Evolutionary conservation across 2,329 filamentous ascomycete species (phyloP), one percentile per base, ranked within the genome.

Genomic region (Phaeoacremonium minimum): DNA sequence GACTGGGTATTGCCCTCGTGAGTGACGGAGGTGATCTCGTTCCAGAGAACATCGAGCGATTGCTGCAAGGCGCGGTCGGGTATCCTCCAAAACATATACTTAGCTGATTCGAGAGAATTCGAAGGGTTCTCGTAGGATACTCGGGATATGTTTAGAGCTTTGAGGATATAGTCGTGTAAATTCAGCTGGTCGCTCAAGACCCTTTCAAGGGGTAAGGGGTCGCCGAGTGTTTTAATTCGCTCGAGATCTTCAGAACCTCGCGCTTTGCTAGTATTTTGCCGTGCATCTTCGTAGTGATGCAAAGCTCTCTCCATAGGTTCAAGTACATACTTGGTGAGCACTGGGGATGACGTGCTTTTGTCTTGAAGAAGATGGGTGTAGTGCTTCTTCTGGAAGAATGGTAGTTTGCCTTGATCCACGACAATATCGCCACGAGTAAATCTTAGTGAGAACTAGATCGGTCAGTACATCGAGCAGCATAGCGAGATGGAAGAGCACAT

Each of bases 391-490:
- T 96, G 87, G 33, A 97, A 74, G 57, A 82, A 87, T 49, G 78
- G 75, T 13, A 97, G 73, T 55, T 97, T 98, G 33, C 81, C 78
- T 34, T 83, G 75, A 15, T 85, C 80, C 14, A 96, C 87, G 12
- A 85, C 83, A 6, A 90, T 87, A 56, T 96, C 90, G 8, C 91
- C 91, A 49, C 85, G 87, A 4, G 89, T 97, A 62, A 96, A 94
- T 53, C 88, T 89, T 46, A 95, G 72, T 31, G 82, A 80, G 55
- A 96, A 91, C 76, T 87, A 41, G 13, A 5, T 16, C 12, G 17
- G 34, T 66, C 36, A 62, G 53, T 31, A 41, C 17, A 9, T 12
- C 18, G 33, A 17, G 9, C 33, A 15, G 20, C 18, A 33, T 15
- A 12, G 15, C 32, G 34, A 15, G 22, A 59, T 1, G 51, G 56